Evolutionary conservation across 805 yeast genomes (phyloP).

Genomic region (Starmerella vitae): DNA sequence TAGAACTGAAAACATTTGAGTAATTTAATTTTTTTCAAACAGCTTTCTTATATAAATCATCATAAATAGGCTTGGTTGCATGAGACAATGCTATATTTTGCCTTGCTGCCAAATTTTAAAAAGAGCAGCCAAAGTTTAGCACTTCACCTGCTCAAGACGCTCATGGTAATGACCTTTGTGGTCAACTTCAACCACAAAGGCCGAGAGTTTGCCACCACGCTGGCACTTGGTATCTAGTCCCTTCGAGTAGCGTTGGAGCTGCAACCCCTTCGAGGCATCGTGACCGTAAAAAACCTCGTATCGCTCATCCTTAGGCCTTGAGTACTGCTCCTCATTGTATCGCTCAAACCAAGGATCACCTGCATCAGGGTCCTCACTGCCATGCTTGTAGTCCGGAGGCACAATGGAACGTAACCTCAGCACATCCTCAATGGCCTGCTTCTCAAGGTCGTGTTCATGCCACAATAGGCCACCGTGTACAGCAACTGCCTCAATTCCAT

Average conservation of each 20-base stretch:
- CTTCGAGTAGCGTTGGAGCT: constrained; percentile 46
- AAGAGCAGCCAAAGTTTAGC: too few relatives aligned
- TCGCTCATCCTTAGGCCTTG: constrained; percentile 22
- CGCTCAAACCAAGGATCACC: constrained; percentile 45
- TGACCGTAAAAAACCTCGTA: constrained; percentile 66
- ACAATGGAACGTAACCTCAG: constrained; percentile 57
- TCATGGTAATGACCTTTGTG: constrained; percentile 22
- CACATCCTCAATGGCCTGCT: constrained; percentile 49
- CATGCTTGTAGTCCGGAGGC: constrained; percentile 46
- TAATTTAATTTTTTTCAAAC: too few relatives aligned
- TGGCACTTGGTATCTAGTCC: constrained; percentile 81
- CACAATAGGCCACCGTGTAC: constrained; percentile 78
- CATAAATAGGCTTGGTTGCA: too few relatives aligned
- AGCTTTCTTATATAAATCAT: too few relatives aligned
- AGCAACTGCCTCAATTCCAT: constrained; percentile 38
- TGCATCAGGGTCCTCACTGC: constrained; percentile 36
- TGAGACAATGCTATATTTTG: too few relatives aligned
- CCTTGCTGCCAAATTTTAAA: too few relatives aligned
- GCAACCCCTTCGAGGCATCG: constrained; percentile 68
- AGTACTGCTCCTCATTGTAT: constrained; percentile 36
- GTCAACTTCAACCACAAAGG: constrained; percentile 35
- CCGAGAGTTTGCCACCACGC: constrained; percentile 56
- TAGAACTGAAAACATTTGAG: too few relatives aligned
- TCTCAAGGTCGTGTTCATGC: constrained; percentile 37
- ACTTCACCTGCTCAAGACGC: constrained; percentile 23